Base-by-base conservation (phyloP, 1,284 basidiomycete species). In the Pseudozyma pruni region DNA sequence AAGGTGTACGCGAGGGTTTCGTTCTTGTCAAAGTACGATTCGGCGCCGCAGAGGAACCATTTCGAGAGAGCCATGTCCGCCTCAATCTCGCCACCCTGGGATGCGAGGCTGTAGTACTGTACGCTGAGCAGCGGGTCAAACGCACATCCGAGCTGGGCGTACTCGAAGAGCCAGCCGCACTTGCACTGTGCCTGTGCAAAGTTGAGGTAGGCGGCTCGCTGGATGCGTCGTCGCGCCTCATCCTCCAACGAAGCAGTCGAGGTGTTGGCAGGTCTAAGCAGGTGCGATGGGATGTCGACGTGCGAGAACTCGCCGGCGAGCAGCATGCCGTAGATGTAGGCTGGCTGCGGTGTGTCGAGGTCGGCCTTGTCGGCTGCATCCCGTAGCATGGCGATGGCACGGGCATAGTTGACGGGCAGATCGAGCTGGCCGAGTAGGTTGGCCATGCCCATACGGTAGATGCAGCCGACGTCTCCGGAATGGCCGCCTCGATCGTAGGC, bases 11-110 rank as follows among this genome's bases (percentile, higher is more conserved):
- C 94, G 1, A 97, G 86, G 0, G 83, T 84, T 81, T 97, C 94
- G 83, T 96, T 93, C 84, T 94, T 94, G 25, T 92, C 91, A 75
- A 97, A 95, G 47, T 83, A 85, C 20, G 88, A 88, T 33, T 91
- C 89, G 0, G 89, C 89, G 0, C 92, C 92, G 81, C 93, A 95
- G 46, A 96, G 84, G 86, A 95, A 96, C 94, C 93, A 96, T 83
- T 94, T 96, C 83, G 88, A 89, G 43, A 96, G 86, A 8, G 92
- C 93, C 93, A 98, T 94, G 82, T 97, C 93, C 0, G 94, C 94
- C 80, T 97, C 93, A 38, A 87, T 86, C 83, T 96, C 92, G 46
- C 80, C 80, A n/a, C 75, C 79, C 45, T 81, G 78, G 23, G 73
- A 90, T 0, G 94, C 94, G 8, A 86, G 82, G 29, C 88, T 89